Evolutionary conservation across 176 grass and related monocot species (phyloP).

Genomic region (Phoenix roebelenii): DNA sequence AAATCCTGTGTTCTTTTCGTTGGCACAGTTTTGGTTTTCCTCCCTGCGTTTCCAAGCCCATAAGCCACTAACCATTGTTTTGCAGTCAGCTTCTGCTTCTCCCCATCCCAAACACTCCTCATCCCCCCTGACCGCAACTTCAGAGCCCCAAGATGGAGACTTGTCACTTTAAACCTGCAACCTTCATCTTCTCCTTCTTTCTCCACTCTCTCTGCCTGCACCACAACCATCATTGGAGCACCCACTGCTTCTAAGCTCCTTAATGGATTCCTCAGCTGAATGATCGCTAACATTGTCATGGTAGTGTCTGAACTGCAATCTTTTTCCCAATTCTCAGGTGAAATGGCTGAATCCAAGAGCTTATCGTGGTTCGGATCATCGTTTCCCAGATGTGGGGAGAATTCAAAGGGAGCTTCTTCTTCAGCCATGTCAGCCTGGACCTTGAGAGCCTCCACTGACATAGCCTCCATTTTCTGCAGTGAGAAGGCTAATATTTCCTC

Average conservation of each 20-base stretch:
- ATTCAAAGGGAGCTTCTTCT: constrained; percentile 65
- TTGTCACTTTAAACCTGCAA: constrained; percentile 57
- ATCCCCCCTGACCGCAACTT: constrained; percentile 34
- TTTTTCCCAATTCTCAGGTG: constrained; percentile 35
- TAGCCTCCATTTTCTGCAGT: constrained; percentile 79
- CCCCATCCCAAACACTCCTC: constrained; percentile 29
- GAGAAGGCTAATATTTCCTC: constrained; percentile 76
- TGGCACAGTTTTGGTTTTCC: constrained; percentile 18
- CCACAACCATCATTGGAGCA: constrained; percentile 58
- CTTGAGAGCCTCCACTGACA: constrained; percentile 68
- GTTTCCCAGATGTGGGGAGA: constrained; percentile 17
- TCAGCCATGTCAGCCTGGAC: constrained; percentile 58
- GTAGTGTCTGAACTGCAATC: constrained; percentile 17
- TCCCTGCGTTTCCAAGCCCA: constrained; percentile 30
- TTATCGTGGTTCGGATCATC: background rate
- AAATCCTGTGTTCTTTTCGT: constrained; percentile 34
- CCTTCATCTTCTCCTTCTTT: constrained; percentile 19
- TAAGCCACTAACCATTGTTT: constrained; percentile 67
- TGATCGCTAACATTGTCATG: constrained; percentile 34
- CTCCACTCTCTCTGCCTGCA: constrained; percentile 37
- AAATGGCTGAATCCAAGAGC: constrained; percentile 45
- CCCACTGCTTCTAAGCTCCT: constrained; percentile 73
- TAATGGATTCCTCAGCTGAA: constrained; percentile 69
- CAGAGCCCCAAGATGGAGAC: constrained; percentile 72
- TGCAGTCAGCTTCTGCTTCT: constrained; percentile 74